A percentile compares a stretch with the other conserved stretches of the same genome.
These are phyloP conservation scores for Trametes meyenii DNA, from an alignment of 768 basidiomycete species.

Conservation along the genomic window DNA sequence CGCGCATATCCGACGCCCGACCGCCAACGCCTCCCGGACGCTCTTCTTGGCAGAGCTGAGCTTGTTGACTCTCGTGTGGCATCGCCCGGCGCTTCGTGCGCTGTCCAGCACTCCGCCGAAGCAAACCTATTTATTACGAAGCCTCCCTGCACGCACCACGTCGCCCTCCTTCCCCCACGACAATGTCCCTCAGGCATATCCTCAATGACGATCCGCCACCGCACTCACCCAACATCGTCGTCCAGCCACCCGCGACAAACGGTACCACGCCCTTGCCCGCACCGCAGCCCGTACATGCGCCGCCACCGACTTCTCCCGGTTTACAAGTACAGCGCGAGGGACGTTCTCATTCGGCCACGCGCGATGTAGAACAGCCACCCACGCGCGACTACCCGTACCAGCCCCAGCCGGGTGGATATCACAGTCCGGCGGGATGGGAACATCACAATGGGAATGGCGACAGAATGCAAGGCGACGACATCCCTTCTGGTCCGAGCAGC, in stretches of 20 bases:
- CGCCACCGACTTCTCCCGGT: slow-evolving; percentile 23
- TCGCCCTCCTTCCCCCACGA: slow-evolving; percentile 18
- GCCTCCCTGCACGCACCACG: slow-evolving; percentile 18
- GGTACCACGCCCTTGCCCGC: slow-evolving; percentile 4
- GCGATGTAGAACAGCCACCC: slow-evolving; percentile 34
- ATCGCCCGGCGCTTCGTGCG: slow-evolving; percentile 22
- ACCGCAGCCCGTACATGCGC: slow-evolving; percentile 29
- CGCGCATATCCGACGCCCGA: slow-evolving; percentile 11
- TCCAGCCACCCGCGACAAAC: slow-evolving; percentile 37
- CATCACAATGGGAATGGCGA: slow-evolving; percentile 35
- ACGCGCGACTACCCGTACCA: slow-evolving; percentile 42
- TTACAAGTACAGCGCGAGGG: slow-evolving; percentile 21
- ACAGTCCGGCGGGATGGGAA: slow-evolving; percentile 45
- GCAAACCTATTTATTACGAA: slow-evolving; percentile 23
- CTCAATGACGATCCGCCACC: slow-evolving; percentile 66
- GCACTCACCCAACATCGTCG: slow-evolving; percentile 36
- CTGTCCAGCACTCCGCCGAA: slow-evolving; percentile 26
- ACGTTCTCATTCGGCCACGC: slow-evolving; percentile 28
- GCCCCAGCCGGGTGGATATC: slow-evolving; percentile 42
- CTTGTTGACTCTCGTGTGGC: slow-evolving; percentile 24
- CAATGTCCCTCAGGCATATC: slow-evolving; percentile 79
- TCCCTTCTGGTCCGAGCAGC: slow-evolving; percentile 41
- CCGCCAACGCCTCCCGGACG: slow-evolving; percentile 6
- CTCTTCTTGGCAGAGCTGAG: neutral
- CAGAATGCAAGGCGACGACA: slow-evolving; percentile 42